Base-by-base conservation (phyloP, 1,284 basidiomycete genomes). In the Hemileia vastatrix region DNA sequence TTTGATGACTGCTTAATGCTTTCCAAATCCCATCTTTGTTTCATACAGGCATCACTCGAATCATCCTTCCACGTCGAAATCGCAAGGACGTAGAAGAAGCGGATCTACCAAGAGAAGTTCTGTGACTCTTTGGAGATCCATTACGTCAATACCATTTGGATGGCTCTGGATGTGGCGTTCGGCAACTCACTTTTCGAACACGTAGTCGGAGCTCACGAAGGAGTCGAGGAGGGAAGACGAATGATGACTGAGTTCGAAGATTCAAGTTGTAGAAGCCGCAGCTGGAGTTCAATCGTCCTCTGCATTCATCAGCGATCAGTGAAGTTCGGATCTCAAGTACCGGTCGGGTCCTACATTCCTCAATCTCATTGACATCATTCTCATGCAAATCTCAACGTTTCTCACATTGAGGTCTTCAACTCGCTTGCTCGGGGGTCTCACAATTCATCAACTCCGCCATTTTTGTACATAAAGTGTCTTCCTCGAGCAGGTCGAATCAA, bases 41-140 rank as follows among this genome's bases (percentile, higher is more conserved):
- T 50, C 67, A 73, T 23, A 73, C 74, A 0, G 74, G 86, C 49
- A 83, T 92, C 48, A 84, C 80, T 59, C 88, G 84, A 71, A 82
- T 93, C 43, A 84, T 93, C 60, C 79, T 93, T 2, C 90, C 90
- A 27, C 19, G 21, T 23, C 33, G 36, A 27, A 63, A 63, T 36
- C 48, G 31, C 19, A 63, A 56, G 36, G 60, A 63, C 8, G 36
- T 63, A 2, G 54, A 56, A 31, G 27, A 32, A 21, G 60, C 55
- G 24, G 47, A 43, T 18, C 33, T 75, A 50, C 74, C 74, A n/a
- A 63, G 58, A 43, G 67, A 70, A 55, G 71, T 75, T 44, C 65
- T n/a, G 66, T 45, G 67, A 66, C 31, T 69, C 73, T 51, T 54
- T 75, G 44, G 65, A 72, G 54, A 71, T 72, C 57, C 66, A 68